phyloP scores from a whole-genome alignment of 1,284 basidiomycete genomes.

The Omphalotus olearius region DNA sequence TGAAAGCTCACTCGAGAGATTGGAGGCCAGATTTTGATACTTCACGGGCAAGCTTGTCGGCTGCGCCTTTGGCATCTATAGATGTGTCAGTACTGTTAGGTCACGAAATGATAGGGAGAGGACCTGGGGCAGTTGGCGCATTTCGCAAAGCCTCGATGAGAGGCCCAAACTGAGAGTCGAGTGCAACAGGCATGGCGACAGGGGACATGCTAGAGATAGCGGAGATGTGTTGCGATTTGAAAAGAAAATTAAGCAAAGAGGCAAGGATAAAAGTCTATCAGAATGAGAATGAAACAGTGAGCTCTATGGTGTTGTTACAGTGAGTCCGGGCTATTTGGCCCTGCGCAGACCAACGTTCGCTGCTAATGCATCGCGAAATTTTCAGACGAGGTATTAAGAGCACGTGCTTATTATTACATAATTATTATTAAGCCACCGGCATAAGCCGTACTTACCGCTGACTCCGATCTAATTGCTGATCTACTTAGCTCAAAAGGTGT shows the following conservation, averaged over 20 bases:
- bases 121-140: slow-evolving; percentile 73
- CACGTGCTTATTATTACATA: too few relatives aligned
- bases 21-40: slow-evolving; percentile 61
- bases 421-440: too few relatives aligned
- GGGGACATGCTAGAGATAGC: slow-evolving; percentile 45
- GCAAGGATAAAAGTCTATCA: not conserved
- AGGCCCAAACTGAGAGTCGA: slow-evolving; percentile 42
- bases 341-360: not conserved
- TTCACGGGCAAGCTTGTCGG: slow-evolving; percentile 71
- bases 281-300: too few relatives aligned
- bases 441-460: too few relatives aligned
- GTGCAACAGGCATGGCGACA: slow-evolving; percentile 41
- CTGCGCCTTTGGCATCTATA: slow-evolving; percentile 75
- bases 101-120: slow-evolving; percentile 6
- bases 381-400: too few relatives aligned
- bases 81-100: slow-evolving; percentile 6
- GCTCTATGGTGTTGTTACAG: slow-evolving; percentile 10
- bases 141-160: slow-evolving; percentile 60
- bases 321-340: not conserved
- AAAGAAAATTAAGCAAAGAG: slow-evolving; percentile 6
- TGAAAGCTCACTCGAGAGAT: slow-evolving; percentile 51
- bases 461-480: too few relatives aligned
- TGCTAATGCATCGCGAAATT: too few relatives aligned
- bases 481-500: too few relatives aligned
- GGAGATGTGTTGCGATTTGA: slow-evolving; percentile 1